phyloP scores from a whole-genome alignment of 2,329 filamentous ascomycete genomes.

The Penicillium sp. region DNA sequence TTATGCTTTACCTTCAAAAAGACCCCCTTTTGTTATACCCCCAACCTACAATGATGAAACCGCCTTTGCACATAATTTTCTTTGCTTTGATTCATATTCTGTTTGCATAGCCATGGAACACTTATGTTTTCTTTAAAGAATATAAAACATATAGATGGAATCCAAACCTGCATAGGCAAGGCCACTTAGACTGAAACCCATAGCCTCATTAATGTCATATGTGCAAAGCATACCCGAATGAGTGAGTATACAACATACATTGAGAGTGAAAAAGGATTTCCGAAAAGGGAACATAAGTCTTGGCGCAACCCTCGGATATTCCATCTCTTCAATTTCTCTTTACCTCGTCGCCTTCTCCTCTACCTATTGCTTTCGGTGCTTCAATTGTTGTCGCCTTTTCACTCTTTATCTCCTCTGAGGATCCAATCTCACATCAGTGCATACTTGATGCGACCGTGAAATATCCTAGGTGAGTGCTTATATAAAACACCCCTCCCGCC shows the following conservation, averaged over 20 bases:
- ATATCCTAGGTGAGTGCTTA: conserved; percentile 18
- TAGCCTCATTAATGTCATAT: too few species aligned
- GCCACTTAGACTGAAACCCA: not conserved
- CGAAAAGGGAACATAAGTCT: conserved; percentile 22
- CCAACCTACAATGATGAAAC: conserved; percentile 24
- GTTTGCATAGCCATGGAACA: conserved; percentile 22
- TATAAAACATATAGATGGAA: conserved; percentile 22
- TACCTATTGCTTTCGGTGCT: not conserved
- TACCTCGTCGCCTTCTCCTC: not conserved
- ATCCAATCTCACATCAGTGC: not conserved
- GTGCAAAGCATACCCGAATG: too few species aligned
- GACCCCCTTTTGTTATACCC: conserved; percentile 25
- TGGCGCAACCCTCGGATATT: conserved; percentile 25
- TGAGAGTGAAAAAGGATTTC: conserved; percentile 13
- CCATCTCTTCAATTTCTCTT: conserved; percentile 7
- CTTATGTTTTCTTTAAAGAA: conserved; percentile 13
- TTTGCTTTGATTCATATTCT: conserved; percentile 17
- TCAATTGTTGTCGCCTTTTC: conserved; percentile 3
- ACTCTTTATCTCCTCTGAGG: not conserved
- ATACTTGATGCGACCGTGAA: not conserved
- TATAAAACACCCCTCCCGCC: conserved; percentile 14
- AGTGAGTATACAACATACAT: not conserved
- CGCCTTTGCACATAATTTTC: conserved; percentile 24
- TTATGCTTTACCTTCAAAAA: conserved; percentile 17
- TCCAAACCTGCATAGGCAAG: conserved; percentile 11